These are phyloP conservation scores for Wallacemonas sp. DNA, from an alignment of 208 protist species.

Conservation along the genomic window DNA sequence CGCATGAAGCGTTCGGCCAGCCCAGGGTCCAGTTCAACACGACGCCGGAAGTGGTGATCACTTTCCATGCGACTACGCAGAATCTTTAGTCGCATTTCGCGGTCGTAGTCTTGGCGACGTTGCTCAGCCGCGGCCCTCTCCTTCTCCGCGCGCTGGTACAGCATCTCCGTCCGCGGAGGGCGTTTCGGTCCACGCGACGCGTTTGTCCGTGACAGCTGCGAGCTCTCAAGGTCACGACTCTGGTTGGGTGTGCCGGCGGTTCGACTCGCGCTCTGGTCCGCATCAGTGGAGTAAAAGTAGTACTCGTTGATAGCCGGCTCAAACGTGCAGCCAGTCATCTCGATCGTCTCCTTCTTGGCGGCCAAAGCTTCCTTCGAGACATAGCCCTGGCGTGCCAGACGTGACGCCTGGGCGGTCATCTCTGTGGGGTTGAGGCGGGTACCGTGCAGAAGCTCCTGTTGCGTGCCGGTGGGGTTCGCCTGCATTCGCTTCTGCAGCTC, in stretches of 20 bases:
- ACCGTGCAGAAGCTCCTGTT: conserved; percentile 37
- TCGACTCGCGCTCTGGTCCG: not conserved
- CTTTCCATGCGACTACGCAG: conserved; percentile 61
- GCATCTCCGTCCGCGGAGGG: conserved; percentile 31
- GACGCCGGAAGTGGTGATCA: conserved; percentile 85
- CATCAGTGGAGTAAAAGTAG: conserved; percentile 4
- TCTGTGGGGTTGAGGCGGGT: conserved; percentile 36
- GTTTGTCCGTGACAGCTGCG: too few species aligned
- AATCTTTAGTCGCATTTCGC: conserved; percentile 41
- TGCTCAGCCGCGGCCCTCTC: conserved; percentile 25
- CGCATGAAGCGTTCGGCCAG: conserved; percentile 83
- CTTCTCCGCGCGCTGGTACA: conserved; percentile 44
- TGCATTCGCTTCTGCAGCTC: conserved; percentile 39
- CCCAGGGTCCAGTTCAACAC: conserved; percentile 80
- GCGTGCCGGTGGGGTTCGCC: conserved; percentile 23
- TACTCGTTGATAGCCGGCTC: conserved; percentile 41
- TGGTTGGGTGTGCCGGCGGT: not conserved
- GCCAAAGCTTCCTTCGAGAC: conserved; percentile 37
- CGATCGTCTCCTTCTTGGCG: conserved; percentile 21
- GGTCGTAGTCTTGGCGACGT: conserved; percentile 33
- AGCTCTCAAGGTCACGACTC: not conserved
- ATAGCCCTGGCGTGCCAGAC: conserved; percentile 48
- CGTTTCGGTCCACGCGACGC: too few species aligned
- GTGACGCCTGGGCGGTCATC: conserved; percentile 28
- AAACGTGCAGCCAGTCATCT: conserved; percentile 56